Percentiles rank a stretch among this genome's conserved stretches.
These are phyloP conservation scores for Puccinia novopanici DNA, from an alignment of 1,284 basidiomycete species.

Conservation along the genomic window DNA sequence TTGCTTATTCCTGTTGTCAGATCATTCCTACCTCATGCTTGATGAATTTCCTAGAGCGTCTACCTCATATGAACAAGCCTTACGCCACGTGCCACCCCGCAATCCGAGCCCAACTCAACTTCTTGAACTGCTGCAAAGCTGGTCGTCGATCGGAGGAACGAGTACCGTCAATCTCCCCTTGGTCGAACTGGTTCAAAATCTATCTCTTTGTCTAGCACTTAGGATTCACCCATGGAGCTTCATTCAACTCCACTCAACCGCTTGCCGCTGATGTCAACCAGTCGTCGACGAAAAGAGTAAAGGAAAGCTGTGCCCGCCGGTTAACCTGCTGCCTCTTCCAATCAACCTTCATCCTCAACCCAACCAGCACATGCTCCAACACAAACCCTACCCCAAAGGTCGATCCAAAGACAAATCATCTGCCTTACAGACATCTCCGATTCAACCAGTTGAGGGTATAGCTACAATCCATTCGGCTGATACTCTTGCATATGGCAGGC, in stretches of 20 bases:
- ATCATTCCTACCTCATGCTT: too few species aligned
- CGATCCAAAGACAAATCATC: slow-evolving; percentile 18
- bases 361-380: neutral
- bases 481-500: slow-evolving; percentile 18
- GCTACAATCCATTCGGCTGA: slow-evolving; percentile 27
- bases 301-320: slow-evolving; percentile 54
- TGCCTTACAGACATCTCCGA: neutral
- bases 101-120: slow-evolving; percentile 10
- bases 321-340: slow-evolving; percentile 49
- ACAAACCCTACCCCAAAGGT: slow-evolving; percentile 32
- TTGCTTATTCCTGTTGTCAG: too few species aligned
- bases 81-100: too few species aligned
- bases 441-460: slow-evolving; percentile 18
- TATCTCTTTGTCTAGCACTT: neutral
- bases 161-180: slow-evolving; percentile 21
- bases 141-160: slow-evolving; percentile 31
- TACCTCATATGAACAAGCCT: too few species aligned
- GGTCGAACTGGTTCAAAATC: slow-evolving; percentile 37
- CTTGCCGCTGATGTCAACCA: neutral
- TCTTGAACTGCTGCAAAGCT: slow-evolving; percentile 43
- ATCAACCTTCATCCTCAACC: slow-evolving; percentile 13
- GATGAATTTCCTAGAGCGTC: too few species aligned
- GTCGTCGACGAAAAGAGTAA: slow-evolving; percentile 37
- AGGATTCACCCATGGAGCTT: slow-evolving; percentile 1
- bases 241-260: neutral